Evolutionary conservation across 768 basidiomycete species (phyloP).

Genomic region (Russula sp.): DNA sequence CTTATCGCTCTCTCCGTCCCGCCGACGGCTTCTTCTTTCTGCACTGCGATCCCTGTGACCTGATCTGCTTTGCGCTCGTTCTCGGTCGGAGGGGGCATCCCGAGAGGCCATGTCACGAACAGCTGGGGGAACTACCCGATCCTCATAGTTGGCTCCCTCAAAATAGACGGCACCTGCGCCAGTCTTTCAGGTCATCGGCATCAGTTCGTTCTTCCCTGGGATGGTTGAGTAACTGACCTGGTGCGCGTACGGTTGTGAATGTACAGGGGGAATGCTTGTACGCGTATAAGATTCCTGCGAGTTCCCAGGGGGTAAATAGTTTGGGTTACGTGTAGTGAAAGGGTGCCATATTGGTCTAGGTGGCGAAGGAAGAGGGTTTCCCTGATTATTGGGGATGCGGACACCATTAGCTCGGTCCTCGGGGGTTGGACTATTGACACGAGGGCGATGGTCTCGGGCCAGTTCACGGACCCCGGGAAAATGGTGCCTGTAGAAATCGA

Average conservation of each 20-base stretch:
- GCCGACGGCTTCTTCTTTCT: conserved; percentile 11
- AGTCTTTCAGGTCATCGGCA: neutral
- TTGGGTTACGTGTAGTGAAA: conserved; percentile 13
- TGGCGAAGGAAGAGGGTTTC: conserved; percentile 14
- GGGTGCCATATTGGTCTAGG: conserved; percentile 9
- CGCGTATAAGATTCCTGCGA: conserved; percentile 16
- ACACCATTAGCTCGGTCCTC: conserved; percentile 5
- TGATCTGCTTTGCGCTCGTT: conserved; percentile 8
- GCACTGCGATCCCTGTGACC: conserved; percentile 10
- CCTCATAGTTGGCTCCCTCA: conserved; percentile 13
- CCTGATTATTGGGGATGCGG: conserved; percentile 1
- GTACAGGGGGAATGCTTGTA: conserved; percentile 4
- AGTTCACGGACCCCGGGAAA: conserved; percentile 13
- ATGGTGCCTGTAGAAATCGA: conserved; percentile 10
- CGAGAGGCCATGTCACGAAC: conserved; percentile 8
- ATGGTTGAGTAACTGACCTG: conserved; percentile 5
- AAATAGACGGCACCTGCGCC: conserved; percentile 14
- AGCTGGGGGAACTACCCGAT: conserved; percentile 14
- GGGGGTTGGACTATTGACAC: neutral
- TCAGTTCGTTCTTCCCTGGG: neutral
- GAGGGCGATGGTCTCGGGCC: conserved; percentile 6
- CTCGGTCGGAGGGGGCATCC: neutral
- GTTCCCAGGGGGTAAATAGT: conserved; percentile 8
- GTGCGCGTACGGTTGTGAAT: conserved; percentile 7
- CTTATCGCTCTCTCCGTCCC: conserved; percentile 10